Percentiles rank a stretch among this genome's conserved stretches.
Conservation (phyloP, 805 yeast species). For the Barnettozyma sucrosica region DNA sequence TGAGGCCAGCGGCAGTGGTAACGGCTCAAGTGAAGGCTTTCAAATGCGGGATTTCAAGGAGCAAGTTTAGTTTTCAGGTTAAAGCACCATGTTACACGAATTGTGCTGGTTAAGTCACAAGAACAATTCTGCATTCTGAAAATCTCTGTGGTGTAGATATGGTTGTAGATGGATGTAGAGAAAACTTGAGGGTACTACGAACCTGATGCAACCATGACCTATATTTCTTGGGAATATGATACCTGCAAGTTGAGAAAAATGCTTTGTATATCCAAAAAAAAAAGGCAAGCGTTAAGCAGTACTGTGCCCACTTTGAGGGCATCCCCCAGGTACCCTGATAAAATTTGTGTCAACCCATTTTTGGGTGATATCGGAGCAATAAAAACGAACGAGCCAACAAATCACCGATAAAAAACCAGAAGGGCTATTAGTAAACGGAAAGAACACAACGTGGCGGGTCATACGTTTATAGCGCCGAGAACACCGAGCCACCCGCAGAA, state of each 20-base stretch:
- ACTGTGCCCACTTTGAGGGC: too few species aligned
- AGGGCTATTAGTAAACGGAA: neutral
- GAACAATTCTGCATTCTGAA: neutral
- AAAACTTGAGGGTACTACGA: too few species aligned
- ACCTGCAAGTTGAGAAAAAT: too few species aligned
- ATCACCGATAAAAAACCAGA: neutral
- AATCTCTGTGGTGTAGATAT: too few species aligned
- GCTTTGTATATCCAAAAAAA: too few species aligned
- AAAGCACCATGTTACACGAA: too few species aligned
- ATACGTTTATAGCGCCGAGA: neutral
- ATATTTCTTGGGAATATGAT: too few species aligned
- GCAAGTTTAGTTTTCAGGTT: too few species aligned
- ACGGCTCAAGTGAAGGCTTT: neutral
- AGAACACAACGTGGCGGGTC: neutral
- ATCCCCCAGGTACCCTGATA: too few species aligned
- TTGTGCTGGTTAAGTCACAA: neutral
- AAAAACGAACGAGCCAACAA: neutral
- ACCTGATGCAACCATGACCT: too few species aligned
- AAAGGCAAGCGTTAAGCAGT: too few species aligned
- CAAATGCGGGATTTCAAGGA: slow-evolving; percentile 7
- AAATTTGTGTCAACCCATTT: neutral
- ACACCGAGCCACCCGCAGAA: neutral
- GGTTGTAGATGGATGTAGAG: too few species aligned
- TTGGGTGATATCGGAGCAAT: neutral
- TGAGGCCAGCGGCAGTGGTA: slow-evolving; percentile 1